Evolutionary conservation across 768 basidiomycete species (phyloP).

Genomic region (Xerocomus brunneocitrinus): DNA sequence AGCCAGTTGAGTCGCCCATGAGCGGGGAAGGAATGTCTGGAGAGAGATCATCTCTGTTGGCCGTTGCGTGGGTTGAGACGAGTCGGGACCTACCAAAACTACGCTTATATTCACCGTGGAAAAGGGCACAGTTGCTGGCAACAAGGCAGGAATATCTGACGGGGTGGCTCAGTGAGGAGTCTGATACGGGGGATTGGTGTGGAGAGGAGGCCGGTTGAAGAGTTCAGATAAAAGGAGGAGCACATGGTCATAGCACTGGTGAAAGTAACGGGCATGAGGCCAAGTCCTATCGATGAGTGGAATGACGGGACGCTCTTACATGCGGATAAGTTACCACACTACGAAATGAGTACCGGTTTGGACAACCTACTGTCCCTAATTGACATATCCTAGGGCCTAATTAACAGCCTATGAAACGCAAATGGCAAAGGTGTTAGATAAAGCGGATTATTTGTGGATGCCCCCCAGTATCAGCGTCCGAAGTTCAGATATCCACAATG

Average conservation of each 20-base stretch:
- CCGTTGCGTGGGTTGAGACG: constrained; percentile 4
- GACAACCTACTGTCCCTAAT: constrained; percentile 22
- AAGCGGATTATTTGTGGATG: constrained; percentile 17
- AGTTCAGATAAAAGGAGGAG: constrained; percentile 28
- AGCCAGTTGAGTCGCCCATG: constrained; percentile 21
- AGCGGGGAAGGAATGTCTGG: constrained; percentile 7
- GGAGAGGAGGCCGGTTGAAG: constrained; percentile 1
- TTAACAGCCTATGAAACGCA: constrained; percentile 30
- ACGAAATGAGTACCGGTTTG: constrained; percentile 26
- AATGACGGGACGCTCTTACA: constrained; percentile 18
- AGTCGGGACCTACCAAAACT: constrained; percentile 19
- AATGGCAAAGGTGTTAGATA: constrained; percentile 23
- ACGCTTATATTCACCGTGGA: constrained; percentile 28
- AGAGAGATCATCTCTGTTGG: constrained; percentile 21
- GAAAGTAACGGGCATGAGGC: constrained; percentile 29
- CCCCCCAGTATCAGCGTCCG: constrained; percentile 15
- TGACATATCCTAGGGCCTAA: constrained; percentile 24
- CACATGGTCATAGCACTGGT: constrained; percentile 22
- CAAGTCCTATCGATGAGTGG: constrained; percentile 13
- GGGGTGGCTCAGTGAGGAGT: not conserved
- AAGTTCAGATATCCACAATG: constrained; percentile 14
- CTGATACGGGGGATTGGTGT: constrained; percentile 7
- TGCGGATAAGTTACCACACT: constrained; percentile 21
- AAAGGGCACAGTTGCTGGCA: constrained; percentile 18
- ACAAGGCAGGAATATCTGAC: constrained; percentile 4